Percentiles rank a stretch among this genome's conserved stretches.
Conservation (phyloP, 352 stramenopile species). For the Aphanomyces stellatus region DNA sequence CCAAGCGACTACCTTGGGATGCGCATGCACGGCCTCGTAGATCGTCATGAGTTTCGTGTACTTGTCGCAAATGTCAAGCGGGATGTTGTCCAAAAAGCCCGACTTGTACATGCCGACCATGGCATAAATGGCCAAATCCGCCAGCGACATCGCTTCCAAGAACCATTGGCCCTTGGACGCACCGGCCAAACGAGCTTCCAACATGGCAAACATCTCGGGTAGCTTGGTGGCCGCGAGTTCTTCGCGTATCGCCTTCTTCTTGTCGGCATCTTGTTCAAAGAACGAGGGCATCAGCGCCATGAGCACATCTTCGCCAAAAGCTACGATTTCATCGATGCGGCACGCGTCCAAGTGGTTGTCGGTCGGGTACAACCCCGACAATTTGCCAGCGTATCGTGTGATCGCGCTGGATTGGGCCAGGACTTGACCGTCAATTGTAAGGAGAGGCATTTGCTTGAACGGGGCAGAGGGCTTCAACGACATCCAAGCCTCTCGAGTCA, state of each 20-base stretch:
- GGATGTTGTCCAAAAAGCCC: conserved; percentile 9
- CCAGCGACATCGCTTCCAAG: background rate
- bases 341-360: conserved; percentile 23
- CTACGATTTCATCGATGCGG: conserved; percentile 26
- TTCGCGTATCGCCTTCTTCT: conserved; percentile 24
- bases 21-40: background rate
- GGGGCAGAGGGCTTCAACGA: conserved; percentile 28
- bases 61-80: background rate
- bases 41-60: background rate
- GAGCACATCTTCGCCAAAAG: conserved; percentile 17
- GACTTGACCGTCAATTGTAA: conserved; percentile 37
- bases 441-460: conserved; percentile 32
- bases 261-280: conserved; percentile 25
- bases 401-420: conserved; percentile 43
- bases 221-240: conserved; percentile 30
- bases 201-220: conserved; percentile 27
- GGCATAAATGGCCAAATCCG: conserved; percentile 2
- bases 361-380: conserved; percentile 27
- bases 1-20: background rate
- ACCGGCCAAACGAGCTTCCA: conserved; percentile 37
- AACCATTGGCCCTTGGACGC: background rate
- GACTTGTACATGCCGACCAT: background rate
- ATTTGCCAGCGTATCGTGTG: conserved; percentile 28
- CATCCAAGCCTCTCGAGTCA: conserved; percentile 26
- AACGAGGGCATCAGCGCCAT: background rate